Percentiles rank a stretch among this genome's conserved stretches.
These are phyloP conservation scores for Cladosporium sp. DNA, from an alignment of 2,329 filamentous ascomycete species.

Conservation along the genomic window DNA sequence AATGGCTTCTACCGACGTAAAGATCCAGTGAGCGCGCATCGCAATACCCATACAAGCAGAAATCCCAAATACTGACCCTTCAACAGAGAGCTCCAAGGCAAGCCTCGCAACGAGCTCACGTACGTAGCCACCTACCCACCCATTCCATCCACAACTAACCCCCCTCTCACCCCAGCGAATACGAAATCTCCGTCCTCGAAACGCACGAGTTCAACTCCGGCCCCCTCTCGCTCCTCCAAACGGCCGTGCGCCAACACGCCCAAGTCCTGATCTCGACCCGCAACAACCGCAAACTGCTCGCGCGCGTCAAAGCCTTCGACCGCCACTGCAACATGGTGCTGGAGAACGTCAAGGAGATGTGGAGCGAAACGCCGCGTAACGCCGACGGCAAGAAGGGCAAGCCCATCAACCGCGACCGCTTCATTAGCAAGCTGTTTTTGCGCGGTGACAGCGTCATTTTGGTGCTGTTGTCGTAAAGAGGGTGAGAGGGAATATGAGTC, in stretches of 20 bases:
- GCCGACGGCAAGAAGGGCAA: constrained; percentile 82
- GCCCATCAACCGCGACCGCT: constrained; percentile 94
- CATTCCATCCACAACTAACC: constrained; percentile 19
- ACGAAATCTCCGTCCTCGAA: constrained; percentile 78
- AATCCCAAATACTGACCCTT: constrained; percentile 16
- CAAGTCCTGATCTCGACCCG: constrained; percentile 97
- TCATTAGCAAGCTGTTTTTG: constrained; percentile 97
- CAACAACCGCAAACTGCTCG: constrained; percentile 96
- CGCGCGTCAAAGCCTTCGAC: constrained; percentile 97
- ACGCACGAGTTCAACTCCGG: constrained; percentile 76
- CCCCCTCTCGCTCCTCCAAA: constrained; percentile 90
- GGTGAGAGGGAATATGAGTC: background rate
- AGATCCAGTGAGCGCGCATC: constrained; percentile 36
- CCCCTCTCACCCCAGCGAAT: constrained; percentile 58
- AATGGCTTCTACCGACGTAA: constrained; percentile 34
- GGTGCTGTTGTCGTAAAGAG: constrained; percentile 55
- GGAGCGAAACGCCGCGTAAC: constrained; percentile 86
- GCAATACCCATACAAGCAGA: too few relatives aligned
- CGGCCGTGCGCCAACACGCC: constrained; percentile 86
- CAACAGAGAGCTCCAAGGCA: constrained; percentile 75
- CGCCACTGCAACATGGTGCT: constrained; percentile 99
- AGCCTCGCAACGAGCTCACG: constrained; percentile 88
- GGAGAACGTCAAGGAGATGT: constrained; percentile 99
- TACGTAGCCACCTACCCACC: constrained; percentile 45
- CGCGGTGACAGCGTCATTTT: constrained; percentile 84